Evolutionary conservation across 805 yeast species (phyloP), one percentile per base, ranked within the genome.

Genomic region (Cyberlindnera euphorbiae): DNA sequence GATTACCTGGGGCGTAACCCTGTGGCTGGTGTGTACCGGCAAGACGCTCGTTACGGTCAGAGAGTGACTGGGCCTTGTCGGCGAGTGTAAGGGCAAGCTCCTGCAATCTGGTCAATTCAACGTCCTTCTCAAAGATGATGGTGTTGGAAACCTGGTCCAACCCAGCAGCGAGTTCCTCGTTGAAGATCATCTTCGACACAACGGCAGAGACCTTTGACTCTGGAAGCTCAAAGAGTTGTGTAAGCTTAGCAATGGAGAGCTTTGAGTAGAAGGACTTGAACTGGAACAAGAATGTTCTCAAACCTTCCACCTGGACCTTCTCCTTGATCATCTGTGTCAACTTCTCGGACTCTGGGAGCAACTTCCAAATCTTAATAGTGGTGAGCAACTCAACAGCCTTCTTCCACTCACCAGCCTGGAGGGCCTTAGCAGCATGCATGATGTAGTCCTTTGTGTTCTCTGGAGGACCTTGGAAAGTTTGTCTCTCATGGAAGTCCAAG

Each of bases 391-490:
- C 77, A 47, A 77, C 74, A 17, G 95, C 81, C 50, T 73, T 71
- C 45, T 72, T 66, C 97, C 98, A 93, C 57, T 90, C 86, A 49
- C 97, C 96, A 51, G 74, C 75, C 58, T 84, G 85, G 62, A 93
- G 76, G 22, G 86, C 77, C 63, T 80, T 80, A 28, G 97, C 94
- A 32, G 97, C 95, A 60, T 84, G 85, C 73, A 90, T 80, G 51
- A 93, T 81, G 63, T 77, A 85, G 62, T 93, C 99, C 55, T 94
- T 82, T 30, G 94, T 84, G 60, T 89, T 86, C 66, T 93, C 98
- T 36, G 97, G 96, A 32, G 98, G 98, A 29, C 97, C 98, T 45
- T 87, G 86, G 72, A 90, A 93, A 39, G 82, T 82, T 62, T 89
- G 96, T 64, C 90, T 82, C 59, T 89, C 96, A 57, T 85, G 88